These are phyloP conservation scores for Adansonia gregorii DNA, from an alignment of 441 rosid genomes.

Conservation along the genomic window DNA sequence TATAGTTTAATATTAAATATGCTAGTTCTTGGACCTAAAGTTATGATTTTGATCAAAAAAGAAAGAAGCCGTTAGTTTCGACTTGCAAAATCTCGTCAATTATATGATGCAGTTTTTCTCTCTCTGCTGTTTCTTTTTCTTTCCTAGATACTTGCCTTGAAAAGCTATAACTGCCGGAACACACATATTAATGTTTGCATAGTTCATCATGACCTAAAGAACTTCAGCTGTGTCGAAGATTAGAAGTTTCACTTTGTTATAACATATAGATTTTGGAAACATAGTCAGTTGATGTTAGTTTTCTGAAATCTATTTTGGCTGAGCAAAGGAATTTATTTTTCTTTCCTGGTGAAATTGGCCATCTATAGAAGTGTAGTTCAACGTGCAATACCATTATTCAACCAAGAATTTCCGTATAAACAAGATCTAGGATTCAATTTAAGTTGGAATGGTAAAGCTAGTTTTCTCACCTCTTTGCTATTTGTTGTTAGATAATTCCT, in stretches of 20 bases:
- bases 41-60: background rate
- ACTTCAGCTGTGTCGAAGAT: background rate
- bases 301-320: background rate
- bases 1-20: constrained; percentile 8
- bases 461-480: background rate
- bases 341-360: constrained; percentile 3
- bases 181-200: background rate
- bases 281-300: background rate
- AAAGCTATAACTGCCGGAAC: background rate
- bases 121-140: background rate
- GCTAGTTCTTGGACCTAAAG: constrained; percentile 10
- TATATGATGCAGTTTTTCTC: background rate
- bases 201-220: background rate
- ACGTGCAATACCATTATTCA: constrained; percentile 3
- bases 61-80: background rate
- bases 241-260: constrained; percentile 9
- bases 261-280: background rate
- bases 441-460: background rate
- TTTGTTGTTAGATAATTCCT: constrained; percentile 1
- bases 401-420: background rate
- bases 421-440: constrained; percentile 13
- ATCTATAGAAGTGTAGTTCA: background rate
- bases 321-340: background rate
- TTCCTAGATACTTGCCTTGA: background rate
- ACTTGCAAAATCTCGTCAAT: background rate